Base-by-base conservation (phyloP, 2,329 filamentous ascomycete genomes). In the Furcasterigmium sp. region DNA sequence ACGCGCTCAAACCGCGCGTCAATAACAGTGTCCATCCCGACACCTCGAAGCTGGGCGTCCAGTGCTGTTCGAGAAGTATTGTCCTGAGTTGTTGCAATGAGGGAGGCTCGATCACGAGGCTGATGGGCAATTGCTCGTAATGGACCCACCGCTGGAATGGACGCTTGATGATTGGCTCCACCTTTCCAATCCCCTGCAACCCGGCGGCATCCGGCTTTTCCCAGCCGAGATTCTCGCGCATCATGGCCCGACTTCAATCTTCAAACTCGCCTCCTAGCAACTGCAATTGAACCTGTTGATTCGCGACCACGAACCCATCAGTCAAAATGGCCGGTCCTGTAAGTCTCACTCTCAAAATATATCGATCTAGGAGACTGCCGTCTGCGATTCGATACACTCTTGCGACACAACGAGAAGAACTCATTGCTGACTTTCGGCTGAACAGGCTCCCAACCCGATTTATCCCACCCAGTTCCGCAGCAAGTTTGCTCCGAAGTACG, bases 401-500 rank as follows among this genome's bases (percentile, higher is more conserved):
- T n/a, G n/a, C n/a, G n/a, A n/a, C n/a, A n/a, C n/a, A n/a, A n/a
- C n/a, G n/a, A n/a, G n/a, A n/a, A n/a, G n/a, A n/a, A n/a, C n/a
- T n/a, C n/a, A n/a, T 21, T 15, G 37, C 35, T 35, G 32, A 35
- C 32, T 17, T 2, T 18, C 23, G 28, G 10, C 30, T 10, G 11
- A 37, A 42, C 40, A 37, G 40, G 11, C 29, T 34, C 39, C 29
- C 29, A 41, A 34, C 39, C 39, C 39, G 39, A 32, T 42, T 32
- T 46, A 50, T 43, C 47, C 47, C 38, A 45, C 48, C 37, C 29
- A 34, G 29, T 50, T 43, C 46, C 44, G 40, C 34, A 83, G 78
- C 67, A 68, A 73, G 53, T 82, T 79, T 61, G 80, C 78, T 60
- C 81, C 81, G 42, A 84, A 82, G 81, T 84, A 78, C 67, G 62